Evolutionary conservation across 1,284 basidiomycete species (phyloP).

Genomic region (Amylostereum chailletii): DNA sequence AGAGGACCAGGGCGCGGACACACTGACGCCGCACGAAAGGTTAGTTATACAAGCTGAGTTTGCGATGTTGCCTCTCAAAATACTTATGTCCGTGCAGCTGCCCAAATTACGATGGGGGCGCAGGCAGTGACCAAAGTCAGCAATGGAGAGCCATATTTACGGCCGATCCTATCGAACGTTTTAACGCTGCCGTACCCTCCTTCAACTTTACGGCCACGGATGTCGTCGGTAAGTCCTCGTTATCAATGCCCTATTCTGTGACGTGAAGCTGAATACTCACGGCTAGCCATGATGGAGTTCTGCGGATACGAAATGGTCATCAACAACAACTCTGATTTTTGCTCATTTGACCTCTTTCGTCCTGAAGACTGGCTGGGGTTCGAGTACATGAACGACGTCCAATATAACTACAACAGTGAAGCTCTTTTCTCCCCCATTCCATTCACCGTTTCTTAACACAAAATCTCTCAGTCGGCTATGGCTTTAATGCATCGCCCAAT

Average conservation of each 20-base stretch:
- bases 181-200: conserved; percentile 11
- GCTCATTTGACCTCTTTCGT: conserved; percentile 11
- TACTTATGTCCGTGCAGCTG: conserved; percentile 5
- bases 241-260: too few species aligned
- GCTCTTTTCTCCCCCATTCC: conserved; percentile 1
- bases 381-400: conserved; percentile 17
- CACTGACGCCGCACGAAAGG: conserved; percentile 15
- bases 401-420: conserved; percentile 16
- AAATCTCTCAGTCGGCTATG: conserved; percentile 9
- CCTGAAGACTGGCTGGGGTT: conserved; percentile 16
- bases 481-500: conserved; percentile 6
- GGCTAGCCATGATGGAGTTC: conserved; percentile 12
- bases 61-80: too few species aligned
- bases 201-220: conserved; percentile 16
- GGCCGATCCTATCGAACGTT: conserved; percentile 12
- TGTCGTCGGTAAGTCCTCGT: conserved; percentile 5
- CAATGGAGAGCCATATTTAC: conserved; percentile 14
- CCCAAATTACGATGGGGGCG: conserved; percentile 11
- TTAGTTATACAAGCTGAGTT: too few species aligned
- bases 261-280: too few species aligned
- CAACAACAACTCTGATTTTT: conserved; percentile 14
- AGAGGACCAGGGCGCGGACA: conserved; percentile 13
- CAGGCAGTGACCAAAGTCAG: conserved; percentile 13
- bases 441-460: conserved; percentile 6
- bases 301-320: conserved; percentile 18